Conservation (phyloP, 176 grass and related monocot genomes). For the Carex cristatella region DNA sequence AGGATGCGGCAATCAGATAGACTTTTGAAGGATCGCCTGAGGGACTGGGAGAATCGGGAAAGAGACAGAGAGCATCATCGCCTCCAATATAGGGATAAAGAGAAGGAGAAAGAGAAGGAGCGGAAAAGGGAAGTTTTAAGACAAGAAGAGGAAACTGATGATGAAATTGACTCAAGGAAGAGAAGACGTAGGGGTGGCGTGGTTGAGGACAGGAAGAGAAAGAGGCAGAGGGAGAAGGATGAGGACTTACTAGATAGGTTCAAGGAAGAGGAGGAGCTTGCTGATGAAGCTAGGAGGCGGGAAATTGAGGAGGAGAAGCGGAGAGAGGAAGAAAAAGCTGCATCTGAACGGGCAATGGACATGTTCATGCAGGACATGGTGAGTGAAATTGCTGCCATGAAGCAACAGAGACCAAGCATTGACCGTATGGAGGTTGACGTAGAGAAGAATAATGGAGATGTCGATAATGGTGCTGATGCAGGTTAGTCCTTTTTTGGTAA, state of each 20-base stretch:
- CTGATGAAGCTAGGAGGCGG: constrained; percentile 50
- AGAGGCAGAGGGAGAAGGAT: constrained; percentile 77
- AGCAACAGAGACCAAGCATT: constrained; percentile 37
- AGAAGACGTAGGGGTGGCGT: constrained; percentile 61
- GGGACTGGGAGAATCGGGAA: constrained; percentile 94
- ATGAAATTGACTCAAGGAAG: constrained; percentile 76
- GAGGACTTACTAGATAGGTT: constrained; percentile 75
- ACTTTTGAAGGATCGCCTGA: constrained; percentile 59
- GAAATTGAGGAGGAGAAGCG: constrained; percentile 33
- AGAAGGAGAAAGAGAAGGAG: constrained; percentile 76
- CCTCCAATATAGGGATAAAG: constrained; percentile 63
- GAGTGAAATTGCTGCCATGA: constrained; percentile 36
- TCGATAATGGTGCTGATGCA: constrained; percentile 34
- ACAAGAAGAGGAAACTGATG: constrained; percentile 91
- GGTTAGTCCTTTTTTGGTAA: constrained; percentile 30
- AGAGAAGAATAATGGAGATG: constrained; percentile 27
- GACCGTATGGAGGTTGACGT: constrained; percentile 33
- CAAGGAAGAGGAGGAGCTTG: constrained; percentile 79
- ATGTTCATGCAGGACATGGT: constrained; percentile 48
- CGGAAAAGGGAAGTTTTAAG: constrained; percentile 72
- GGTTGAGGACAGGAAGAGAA: constrained; percentile 74
- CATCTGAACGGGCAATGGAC: constrained; percentile 31
- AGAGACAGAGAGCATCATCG: constrained; percentile 86
- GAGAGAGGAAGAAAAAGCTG: constrained; percentile 40
- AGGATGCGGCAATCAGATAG: constrained; percentile 73